Percentiles rank a stretch among this genome's conserved stretches.
Evolutionary conservation across 345 rosid genomes (phyloP).

Genomic region (Atalantia buxifolia): DNA sequence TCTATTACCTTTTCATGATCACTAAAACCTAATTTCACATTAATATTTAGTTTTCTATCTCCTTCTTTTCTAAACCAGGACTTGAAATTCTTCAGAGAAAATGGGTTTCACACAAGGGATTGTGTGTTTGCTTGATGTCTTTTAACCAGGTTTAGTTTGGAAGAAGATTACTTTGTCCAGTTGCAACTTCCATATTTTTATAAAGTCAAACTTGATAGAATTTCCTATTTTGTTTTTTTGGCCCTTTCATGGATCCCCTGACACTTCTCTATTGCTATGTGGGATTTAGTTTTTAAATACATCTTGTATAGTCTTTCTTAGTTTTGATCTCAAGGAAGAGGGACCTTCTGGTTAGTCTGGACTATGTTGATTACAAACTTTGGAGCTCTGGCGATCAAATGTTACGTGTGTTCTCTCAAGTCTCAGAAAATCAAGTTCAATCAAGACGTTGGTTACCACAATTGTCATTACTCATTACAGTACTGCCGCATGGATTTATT

Average conservation of each 20-base stretch:
- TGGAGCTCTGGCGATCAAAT: neutral
- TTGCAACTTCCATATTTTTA: constrained; percentile 9
- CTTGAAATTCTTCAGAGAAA: neutral
- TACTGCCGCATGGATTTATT: neutral
- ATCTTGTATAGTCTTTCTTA: neutral
- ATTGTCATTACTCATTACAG: neutral
- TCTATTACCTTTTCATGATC: constrained; percentile 15
- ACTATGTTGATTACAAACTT: neutral
- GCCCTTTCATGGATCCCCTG: neutral
- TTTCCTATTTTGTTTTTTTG: constrained; percentile 11
- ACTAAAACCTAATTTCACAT: constrained; percentile 11
- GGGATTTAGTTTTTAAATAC: neutral
- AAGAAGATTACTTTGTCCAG: constrained; percentile 21
- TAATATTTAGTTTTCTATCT: constrained; percentile 9
- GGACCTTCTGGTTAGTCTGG: neutral
- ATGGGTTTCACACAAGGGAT: constrained; percentile 16
- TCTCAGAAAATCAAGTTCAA: neutral
- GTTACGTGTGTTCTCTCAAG: neutral
- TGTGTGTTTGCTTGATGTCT: constrained; percentile 12
- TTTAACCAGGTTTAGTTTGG: constrained; percentile 32
- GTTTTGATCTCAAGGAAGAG: neutral
- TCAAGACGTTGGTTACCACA: neutral
- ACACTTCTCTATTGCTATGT: neutral
- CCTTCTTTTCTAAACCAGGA: constrained; percentile 34
- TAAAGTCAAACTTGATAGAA: constrained; percentile 13